A percentile compares a stretch with the other conserved stretches of the same genome.
phyloP scores from a whole-genome alignment of 257 asterid species.

The Capsicum chinense region DNA sequence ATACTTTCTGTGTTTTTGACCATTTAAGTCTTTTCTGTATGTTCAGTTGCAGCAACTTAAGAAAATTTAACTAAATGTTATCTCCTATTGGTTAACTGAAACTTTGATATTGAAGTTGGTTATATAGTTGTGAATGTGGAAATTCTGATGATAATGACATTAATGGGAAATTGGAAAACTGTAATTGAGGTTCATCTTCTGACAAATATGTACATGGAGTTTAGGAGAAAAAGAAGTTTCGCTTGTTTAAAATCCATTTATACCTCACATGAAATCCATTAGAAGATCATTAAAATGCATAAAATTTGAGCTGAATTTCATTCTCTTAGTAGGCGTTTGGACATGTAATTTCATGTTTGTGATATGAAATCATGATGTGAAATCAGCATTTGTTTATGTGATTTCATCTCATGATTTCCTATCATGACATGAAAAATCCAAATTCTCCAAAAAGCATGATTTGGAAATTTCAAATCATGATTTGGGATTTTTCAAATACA shows the following conservation, averaged over 20 bases:
- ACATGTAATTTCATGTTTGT: too few species aligned
- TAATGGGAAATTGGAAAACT: background rate
- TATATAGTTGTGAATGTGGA: background rate
- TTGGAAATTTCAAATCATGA: too few species aligned
- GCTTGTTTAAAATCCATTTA: background rate
- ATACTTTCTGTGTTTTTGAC: too few species aligned
- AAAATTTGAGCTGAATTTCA: background rate
- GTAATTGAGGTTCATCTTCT: conserved; percentile 18
- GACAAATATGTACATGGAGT: background rate
- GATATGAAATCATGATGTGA: too few species aligned
- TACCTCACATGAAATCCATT: background rate
- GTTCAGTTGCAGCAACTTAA: background rate
- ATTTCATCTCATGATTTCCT: too few species aligned
- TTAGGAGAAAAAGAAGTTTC: background rate
- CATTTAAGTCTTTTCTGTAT: background rate
- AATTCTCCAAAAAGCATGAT: too few species aligned
- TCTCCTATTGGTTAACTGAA: background rate
- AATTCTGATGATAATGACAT: conserved; percentile 7
- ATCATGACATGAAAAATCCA: too few species aligned
- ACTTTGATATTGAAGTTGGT: background rate
- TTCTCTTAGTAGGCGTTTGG: background rate
- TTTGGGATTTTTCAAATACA: too few species aligned
- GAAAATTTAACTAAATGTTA: conserved; percentile 4
- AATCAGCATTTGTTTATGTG: too few species aligned
- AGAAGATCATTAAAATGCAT: background rate